Evolutionary conservation across 106 monocot species (phyloP).

Genomic region (Phalaenopsis aphrodite): DNA sequence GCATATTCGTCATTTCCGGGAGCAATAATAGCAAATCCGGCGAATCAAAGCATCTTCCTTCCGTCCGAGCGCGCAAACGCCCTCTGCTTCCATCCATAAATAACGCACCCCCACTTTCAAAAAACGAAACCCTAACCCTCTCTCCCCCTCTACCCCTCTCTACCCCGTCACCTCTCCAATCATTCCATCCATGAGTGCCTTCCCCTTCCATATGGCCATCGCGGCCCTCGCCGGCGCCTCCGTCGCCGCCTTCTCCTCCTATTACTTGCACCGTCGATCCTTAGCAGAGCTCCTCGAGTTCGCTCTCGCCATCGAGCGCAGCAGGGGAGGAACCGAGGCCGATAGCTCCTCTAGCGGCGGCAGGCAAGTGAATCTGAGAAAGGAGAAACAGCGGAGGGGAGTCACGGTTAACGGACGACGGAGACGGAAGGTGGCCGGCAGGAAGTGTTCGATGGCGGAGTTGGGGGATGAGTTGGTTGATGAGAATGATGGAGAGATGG

Average conservation of each 20-base stretch:
- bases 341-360: neutral
- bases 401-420: neutral
- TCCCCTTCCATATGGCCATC: conserved; percentile 8
- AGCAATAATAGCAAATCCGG: neutral
- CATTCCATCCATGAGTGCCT: neutral
- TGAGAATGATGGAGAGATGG: neutral
- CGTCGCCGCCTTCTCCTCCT: conserved; percentile 1
- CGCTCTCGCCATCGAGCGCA: neutral
- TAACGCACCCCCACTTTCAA: neutral
- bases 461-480: neutral
- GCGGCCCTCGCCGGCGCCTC: conserved; percentile 9
- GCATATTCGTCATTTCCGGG: neutral
- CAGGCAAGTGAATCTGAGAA: neutral
- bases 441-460: neutral
- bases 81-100: neutral
- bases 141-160: neutral
- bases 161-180: too few relatives aligned
- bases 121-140: too few relatives aligned
- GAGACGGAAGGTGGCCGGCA: neutral
- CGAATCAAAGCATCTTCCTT: neutral
- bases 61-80: neutral
- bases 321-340: neutral
- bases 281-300: conserved; percentile 4
- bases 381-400: neutral
- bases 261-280: conserved; percentile 1